phyloP scores from a whole-genome alignment of 345 rosid species.

The Fremontodendron californicum region DNA sequence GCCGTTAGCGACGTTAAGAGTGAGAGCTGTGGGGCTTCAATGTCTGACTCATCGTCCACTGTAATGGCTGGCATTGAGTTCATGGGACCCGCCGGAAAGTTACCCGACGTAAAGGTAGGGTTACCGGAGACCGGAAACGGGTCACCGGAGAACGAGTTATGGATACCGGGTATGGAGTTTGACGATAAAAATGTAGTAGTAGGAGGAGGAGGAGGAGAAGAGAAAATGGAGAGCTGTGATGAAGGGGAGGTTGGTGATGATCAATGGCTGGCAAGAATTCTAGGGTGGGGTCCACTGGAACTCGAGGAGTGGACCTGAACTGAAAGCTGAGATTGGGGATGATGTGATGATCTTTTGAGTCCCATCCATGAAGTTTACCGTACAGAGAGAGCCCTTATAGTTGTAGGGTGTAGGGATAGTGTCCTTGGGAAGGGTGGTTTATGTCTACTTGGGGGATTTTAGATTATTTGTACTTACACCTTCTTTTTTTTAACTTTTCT shows the following conservation, averaged over 20 bases:
- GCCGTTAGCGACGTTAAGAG: constrained; percentile 16
- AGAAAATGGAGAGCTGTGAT: constrained; percentile 23
- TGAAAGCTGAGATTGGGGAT: neutral
- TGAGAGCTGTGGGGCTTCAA: constrained; percentile 41
- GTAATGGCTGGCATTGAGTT: constrained; percentile 36
- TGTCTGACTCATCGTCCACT: constrained; percentile 30
- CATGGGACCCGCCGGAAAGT: constrained; percentile 8
- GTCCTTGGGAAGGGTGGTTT: neutral
- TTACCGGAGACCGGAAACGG: neutral
- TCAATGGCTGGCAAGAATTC: constrained; percentile 36
- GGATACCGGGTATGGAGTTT: neutral
- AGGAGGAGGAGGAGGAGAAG: too few relatives aligned
- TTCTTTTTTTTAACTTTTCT: neutral
- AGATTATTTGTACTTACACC: neutral
- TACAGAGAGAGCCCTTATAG: neutral
- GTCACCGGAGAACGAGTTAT: neutral
- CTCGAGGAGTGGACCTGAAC: constrained; percentile 25
- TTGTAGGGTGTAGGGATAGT: neutral
- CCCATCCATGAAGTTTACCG: neutral
- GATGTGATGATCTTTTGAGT: neutral
- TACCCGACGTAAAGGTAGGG: neutral
- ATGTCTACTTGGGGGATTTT: neutral
- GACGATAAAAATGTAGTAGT: neutral
- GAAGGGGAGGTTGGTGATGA: constrained; percentile 29
- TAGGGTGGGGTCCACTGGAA: constrained; percentile 27